Evolutionary conservation across 768 basidiomycete species (phyloP).

Genomic region (Russula ochroleuca): DNA sequence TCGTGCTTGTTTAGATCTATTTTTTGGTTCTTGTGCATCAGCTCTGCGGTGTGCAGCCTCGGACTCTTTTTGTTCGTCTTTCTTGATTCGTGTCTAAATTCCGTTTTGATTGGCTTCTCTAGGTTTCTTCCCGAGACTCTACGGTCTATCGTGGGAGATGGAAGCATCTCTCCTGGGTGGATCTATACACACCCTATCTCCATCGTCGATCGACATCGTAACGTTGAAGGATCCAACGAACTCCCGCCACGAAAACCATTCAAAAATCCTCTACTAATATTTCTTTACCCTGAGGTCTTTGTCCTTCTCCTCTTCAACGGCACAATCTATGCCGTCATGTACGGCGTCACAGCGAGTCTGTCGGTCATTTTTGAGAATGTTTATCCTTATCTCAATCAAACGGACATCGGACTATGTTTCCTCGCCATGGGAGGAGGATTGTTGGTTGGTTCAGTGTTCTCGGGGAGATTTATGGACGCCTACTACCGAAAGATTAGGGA

Average conservation of each 20-base stretch:
- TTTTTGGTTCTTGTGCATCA: conserved; percentile 44
- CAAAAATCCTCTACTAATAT: conserved; percentile 54
- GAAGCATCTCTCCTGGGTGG: conserved; percentile 36
- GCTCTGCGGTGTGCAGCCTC: conserved; percentile 35
- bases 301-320: conserved; percentile 52
- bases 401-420: conserved; percentile 72
- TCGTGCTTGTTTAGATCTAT: conserved; percentile 34
- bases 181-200: conserved; percentile 36
- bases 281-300: conserved; percentile 54
- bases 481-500: conserved; percentile 51
- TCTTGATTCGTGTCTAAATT: neutral
- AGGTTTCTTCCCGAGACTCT: conserved; percentile 49
- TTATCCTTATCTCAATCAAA: conserved; percentile 59
- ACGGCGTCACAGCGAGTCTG: conserved; percentile 55
- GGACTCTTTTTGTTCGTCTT: conserved; percentile 36
- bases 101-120: conserved; percentile 8
- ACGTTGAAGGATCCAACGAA: neutral
- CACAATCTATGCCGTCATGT: conserved; percentile 52
- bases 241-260: conserved; percentile 37
- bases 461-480: conserved; percentile 60
- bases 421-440: conserved; percentile 72
- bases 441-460: conserved; percentile 51
- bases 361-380: conserved; percentile 54
- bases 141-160: conserved; percentile 42
- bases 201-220: conserved; percentile 29